Conservation (phyloP, 148 eudicot genomes). For the Rhododendron griersonianum region DNA sequence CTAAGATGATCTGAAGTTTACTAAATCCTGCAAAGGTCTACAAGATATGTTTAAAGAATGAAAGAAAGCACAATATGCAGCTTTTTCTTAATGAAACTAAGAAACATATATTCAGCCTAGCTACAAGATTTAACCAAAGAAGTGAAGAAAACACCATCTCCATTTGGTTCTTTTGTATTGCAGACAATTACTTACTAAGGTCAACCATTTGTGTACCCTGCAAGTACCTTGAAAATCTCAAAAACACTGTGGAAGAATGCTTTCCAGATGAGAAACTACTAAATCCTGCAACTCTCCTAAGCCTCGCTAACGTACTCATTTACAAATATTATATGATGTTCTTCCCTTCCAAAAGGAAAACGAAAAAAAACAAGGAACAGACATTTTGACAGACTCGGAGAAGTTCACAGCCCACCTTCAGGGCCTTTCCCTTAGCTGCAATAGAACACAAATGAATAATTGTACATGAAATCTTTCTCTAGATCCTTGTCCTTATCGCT, state of each 20-base stretch:
- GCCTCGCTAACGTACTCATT: not conserved
- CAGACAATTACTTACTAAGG: not conserved
- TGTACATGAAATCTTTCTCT: not conserved
- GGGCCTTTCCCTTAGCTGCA: not conserved
- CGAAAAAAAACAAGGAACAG: not conserved
- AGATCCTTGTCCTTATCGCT: not conserved
- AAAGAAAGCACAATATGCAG: not conserved
- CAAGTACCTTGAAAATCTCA: not conserved
- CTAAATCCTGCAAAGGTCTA: not conserved
- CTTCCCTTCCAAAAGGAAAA: not conserved
- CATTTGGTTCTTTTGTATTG: not conserved
- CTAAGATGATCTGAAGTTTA: not conserved
- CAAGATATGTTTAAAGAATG: not conserved
- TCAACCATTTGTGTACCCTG: not conserved
- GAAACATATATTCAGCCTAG: not conserved
- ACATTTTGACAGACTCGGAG: not conserved
- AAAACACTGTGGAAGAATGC: not conserved
- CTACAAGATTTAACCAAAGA: not conserved
- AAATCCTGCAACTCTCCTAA: not conserved
- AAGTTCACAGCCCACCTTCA: not conserved
- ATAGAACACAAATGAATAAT: not conserved
- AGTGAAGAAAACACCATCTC: not conserved
- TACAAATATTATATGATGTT: not conserved
- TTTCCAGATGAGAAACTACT: not conserved
- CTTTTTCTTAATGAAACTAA: not conserved